Evolutionary conservation across 164 flowering plant genomes (phyloP).

Genomic region (Aristolochia californica): DNA sequence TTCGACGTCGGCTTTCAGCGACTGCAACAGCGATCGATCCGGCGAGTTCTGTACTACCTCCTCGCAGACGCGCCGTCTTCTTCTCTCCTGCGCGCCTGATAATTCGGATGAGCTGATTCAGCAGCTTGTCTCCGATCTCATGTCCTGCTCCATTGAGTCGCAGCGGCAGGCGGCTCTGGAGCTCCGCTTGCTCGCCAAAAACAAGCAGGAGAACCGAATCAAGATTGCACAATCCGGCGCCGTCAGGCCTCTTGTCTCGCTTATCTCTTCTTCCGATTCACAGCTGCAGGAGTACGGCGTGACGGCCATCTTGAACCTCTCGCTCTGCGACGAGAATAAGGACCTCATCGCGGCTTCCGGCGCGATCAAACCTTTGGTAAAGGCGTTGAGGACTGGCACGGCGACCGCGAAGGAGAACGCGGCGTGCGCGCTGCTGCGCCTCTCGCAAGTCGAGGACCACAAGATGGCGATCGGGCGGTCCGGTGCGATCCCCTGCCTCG

Average conservation of each 20-base stretch:
- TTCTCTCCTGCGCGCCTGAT: slow-evolving; percentile 40
- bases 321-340: slow-evolving; percentile 73
- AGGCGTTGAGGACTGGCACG: slow-evolving; percentile 52
- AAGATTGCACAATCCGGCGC: slow-evolving; percentile 67
- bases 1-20: slow-evolving; percentile 57
- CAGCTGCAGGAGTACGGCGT: slow-evolving; percentile 73
- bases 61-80: slow-evolving; percentile 29
- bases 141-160: slow-evolving; percentile 43
- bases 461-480: slow-evolving; percentile 64
- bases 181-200: slow-evolving; percentile 67
- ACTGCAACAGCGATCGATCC: slow-evolving; percentile 72
- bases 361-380: slow-evolving; percentile 60
- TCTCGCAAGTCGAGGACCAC: slow-evolving; percentile 57
- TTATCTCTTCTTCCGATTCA: slow-evolving; percentile 44
- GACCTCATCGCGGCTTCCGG: slow-evolving; percentile 49
- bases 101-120: slow-evolving; percentile 45
- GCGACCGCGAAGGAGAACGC: slow-evolving; percentile 74
- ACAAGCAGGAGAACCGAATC: slow-evolving; percentile 59
- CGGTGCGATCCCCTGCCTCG: slow-evolving; percentile 74
- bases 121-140: slow-evolving; percentile 51
- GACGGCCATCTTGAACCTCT: slow-evolving; percentile 69
- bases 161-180: slow-evolving; percentile 67
- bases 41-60: slow-evolving; percentile 56
- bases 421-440: slow-evolving; percentile 76
- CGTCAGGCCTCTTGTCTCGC: slow-evolving; percentile 44